Base-by-base conservation (phyloP, 768 basidiomycete species). In the Nevesoporus exiguus region DNA sequence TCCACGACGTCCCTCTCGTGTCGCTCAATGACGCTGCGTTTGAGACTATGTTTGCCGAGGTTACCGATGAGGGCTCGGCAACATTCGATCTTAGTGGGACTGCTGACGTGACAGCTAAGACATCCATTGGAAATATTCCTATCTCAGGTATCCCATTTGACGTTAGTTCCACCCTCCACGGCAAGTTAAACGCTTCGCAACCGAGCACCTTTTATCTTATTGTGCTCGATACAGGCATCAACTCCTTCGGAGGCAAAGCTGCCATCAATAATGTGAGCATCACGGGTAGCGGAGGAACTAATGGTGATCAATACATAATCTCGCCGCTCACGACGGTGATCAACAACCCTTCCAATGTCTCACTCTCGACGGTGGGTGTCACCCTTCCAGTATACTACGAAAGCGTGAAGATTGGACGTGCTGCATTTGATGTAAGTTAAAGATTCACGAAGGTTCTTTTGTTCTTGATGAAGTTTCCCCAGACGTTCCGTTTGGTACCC, bases 311-410 rank as follows among this genome's bases (percentile, higher is more conserved):
- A 66, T 89, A 75, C 61, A 76, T 88, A 40, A 68, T 78, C 29
- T 64, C 81, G 3, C 84, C 82, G 2, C 66, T 87, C n/a, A 81
- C 77, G 1, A 77, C 84, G 19, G 75, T 68, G 14, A 71, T 88
- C 43, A 65, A 82, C 22, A 88, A 89, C 56, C 87, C 85, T 7
- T 86, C 85, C 6, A 86, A 86, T 60, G 66, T 88, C 31, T 82
- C 84, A 5, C 72, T 90, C 30, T 66, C 76, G 50, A 87, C 86
- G 10, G 75, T 77, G 51, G 74, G 77, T 43, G 73, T 87, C 22
- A 70, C 82, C 6, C 75, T 90, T 34, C 79, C 83, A 0, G 84
- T 84, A 5, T 68, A 77, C 49, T 87, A 78, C 64, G 66, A 83
- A 40, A 77, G 78, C 15, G 76, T 80, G 22, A 71, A 71, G 63